Evolutionary conservation across 2,329 filamentous ascomycete genomes (phyloP).

Genomic region (Alternaria sp.): DNA sequence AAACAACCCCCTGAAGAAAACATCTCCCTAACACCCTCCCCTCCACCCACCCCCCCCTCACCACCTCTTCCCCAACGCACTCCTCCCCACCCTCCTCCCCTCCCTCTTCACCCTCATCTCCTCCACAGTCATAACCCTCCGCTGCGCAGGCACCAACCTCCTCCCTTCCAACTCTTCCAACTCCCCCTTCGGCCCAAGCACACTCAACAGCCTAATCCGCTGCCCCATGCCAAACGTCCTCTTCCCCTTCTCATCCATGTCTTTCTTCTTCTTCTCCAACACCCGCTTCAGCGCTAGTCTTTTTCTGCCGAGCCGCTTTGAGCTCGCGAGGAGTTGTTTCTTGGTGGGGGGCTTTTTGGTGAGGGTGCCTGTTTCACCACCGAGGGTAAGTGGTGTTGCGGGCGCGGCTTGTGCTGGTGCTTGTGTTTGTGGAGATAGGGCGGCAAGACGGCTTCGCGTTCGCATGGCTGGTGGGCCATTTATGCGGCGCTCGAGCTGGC

Average conservation of each 20-base stretch:
- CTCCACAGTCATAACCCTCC: not conserved
- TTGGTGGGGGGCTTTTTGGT: not conserved
- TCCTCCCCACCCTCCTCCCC: not conserved
- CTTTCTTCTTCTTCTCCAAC: not conserved
- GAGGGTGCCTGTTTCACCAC: not conserved
- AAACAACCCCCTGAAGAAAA: not conserved
- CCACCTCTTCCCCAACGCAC: not conserved
- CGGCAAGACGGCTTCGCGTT: not conserved
- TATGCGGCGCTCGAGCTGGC: not conserved
- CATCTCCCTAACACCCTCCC: not conserved
- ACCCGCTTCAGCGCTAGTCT: not conserved
- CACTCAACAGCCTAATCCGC: not conserved
- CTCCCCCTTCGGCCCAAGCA: not conserved
- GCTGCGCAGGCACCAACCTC: not conserved
- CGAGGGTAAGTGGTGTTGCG: not conserved
- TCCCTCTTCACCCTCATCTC: not conserved
- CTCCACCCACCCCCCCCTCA: not conserved
- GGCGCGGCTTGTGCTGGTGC: not conserved
- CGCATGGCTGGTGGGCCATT: not conserved
- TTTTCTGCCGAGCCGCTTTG: not conserved
- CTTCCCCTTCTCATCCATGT: not conserved
- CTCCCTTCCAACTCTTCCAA: not conserved
- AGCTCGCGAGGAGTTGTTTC: not conserved
- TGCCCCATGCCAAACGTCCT: not conserved
- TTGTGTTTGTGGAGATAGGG: not conserved